These are phyloP conservation scores for Coemansia sp. DNA, from an alignment of 192 early-diverging fungal species.

Conservation along the genomic window DNA sequence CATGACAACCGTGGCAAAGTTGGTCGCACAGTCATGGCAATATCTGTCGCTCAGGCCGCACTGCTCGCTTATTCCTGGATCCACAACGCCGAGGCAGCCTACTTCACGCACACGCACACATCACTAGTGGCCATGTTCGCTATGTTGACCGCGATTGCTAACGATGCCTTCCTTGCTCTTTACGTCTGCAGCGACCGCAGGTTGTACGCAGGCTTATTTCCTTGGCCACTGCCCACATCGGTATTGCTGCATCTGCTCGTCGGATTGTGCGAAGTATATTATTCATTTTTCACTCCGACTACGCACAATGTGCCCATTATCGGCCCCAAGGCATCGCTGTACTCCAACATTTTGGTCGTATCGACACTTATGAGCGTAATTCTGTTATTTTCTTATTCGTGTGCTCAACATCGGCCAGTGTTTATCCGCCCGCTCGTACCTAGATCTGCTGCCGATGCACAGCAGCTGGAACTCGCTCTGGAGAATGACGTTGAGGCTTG, in stretches of 20 bases:
- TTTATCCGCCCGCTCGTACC: conserved; percentile 6
- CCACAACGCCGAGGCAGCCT: background rate
- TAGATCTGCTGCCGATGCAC: background rate
- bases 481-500: background rate
- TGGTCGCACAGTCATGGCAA: background rate
- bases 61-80: background rate
- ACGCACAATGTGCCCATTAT: conserved; percentile 11
- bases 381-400: background rate
- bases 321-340: conserved; percentile 11
- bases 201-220: conserved; percentile 21
- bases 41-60: conserved; percentile 4
- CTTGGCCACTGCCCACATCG: conserved; percentile 14
- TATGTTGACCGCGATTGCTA: background rate
- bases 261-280: conserved; percentile 18
- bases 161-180: background rate
- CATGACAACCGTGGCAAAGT: conserved; percentile 19
- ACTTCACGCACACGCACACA: background rate
- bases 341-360: conserved; percentile 9
- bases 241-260: conserved; percentile 3
- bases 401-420: conserved; percentile 23
- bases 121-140: background rate
- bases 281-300: conserved; percentile 25
- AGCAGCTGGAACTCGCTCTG: background rate
- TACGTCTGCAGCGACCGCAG: conserved; percentile 7
- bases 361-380: background rate